phyloP scores from a whole-genome alignment of 2,329 filamentous ascomycete species.

The Tolypocladium amazonense region DNA sequence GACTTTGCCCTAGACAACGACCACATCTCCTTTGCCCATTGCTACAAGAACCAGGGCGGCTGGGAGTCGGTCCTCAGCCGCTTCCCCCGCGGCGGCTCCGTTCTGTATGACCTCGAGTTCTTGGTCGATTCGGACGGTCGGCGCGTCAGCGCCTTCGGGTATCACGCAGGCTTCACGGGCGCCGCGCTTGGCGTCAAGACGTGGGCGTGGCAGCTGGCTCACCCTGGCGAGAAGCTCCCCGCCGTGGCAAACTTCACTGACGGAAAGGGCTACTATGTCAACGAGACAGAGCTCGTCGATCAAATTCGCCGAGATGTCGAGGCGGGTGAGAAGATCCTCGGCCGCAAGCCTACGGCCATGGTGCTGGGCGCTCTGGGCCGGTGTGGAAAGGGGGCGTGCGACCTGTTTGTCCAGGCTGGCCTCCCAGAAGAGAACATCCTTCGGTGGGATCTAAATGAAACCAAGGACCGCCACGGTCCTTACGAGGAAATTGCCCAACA shows the following conservation, averaged over 20 bases:
- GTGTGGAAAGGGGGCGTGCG: conserved; percentile 76
- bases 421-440: conserved; percentile 34
- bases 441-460: conserved; percentile 67
- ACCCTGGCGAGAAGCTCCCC: conserved; percentile 57
- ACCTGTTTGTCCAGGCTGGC: conserved; percentile 66
- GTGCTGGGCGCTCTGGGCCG: conserved; percentile 79
- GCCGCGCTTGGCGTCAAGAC: conserved; percentile 66
- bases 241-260: conserved; percentile 19
- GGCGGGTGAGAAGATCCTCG: conserved; percentile 63
- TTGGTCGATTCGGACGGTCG: conserved; percentile 62
- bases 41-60: conserved; percentile 66
- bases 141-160: conserved; percentile 62
- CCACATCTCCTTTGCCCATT: conserved; percentile 58
- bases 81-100: conserved; percentile 52
- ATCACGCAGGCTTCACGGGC: conserved; percentile 66
- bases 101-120: conserved; percentile 78
- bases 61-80: conserved; percentile 74
- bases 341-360: conserved; percentile 61
- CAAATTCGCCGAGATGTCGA: conserved; percentile 29
- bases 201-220: conserved; percentile 73
- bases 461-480: conserved; percentile 52
- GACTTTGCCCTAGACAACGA: conserved; percentile 34
- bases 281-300: conserved; percentile 48
- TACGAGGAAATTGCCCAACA: conserved; percentile 68
- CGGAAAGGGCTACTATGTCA: conserved; percentile 56